These are phyloP conservation scores for Quercus robur DNA, from an alignment of 306 rosid species.

Conservation along the genomic window DNA sequence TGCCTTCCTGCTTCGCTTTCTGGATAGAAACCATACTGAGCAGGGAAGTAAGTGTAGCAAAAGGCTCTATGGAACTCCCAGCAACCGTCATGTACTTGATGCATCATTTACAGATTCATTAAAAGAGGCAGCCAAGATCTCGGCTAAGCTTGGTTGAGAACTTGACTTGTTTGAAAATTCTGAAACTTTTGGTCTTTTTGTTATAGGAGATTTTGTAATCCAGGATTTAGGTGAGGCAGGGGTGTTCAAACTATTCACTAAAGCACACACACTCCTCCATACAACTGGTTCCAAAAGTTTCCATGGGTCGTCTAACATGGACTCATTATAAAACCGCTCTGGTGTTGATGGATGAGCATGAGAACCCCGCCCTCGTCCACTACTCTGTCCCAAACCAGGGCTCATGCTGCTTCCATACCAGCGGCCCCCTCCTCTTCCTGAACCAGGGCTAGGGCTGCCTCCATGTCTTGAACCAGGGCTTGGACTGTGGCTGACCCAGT, in stretches of 20 bases:
- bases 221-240: constrained; percentile 31
- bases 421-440: constrained; percentile 54
- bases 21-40: not conserved
- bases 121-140: constrained; percentile 76
- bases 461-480: constrained; percentile 41
- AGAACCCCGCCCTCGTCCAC: constrained; percentile 49
- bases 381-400: constrained; percentile 46
- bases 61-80: not conserved
- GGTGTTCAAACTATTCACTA: not conserved
- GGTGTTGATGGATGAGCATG: constrained; percentile 29
- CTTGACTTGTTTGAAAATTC: constrained; percentile 34
- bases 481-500: constrained; percentile 38
- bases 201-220: constrained; percentile 28
- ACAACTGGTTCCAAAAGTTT: constrained; percentile 47
- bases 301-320: constrained; percentile 98
- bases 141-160: constrained; percentile 83
- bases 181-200: constrained; percentile 33
- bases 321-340: constrained; percentile 41
- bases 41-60: not conserved
- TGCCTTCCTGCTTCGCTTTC: not conserved
- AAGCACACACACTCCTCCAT: constrained; percentile 31
- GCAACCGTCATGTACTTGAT: constrained; percentile 36
- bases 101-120: constrained; percentile 44
- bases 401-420: constrained; percentile 19
- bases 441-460: constrained; percentile 35